phyloP scores from a whole-genome alignment of 129 eudicot genomes.

The Heracleum sosnowskyi region DNA sequence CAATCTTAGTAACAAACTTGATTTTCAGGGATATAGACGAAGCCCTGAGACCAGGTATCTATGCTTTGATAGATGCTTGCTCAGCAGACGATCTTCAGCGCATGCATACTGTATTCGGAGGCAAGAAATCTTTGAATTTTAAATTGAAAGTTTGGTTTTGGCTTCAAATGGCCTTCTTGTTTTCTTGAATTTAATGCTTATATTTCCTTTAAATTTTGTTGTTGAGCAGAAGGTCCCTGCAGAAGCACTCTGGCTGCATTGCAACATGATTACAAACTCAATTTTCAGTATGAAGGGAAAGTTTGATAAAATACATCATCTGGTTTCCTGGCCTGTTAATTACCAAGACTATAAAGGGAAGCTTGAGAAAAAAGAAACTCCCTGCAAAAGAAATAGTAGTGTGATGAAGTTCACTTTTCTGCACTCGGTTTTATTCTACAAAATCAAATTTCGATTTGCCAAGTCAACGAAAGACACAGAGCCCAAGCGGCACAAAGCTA shows the following conservation, averaged over 20 bases:
- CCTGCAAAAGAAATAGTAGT: not conserved
- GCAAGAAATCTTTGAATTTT: constrained; percentile 27
- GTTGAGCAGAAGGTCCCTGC: constrained; percentile 83
- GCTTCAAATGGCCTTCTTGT: not conserved
- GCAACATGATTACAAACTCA: constrained; percentile 67
- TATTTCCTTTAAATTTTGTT: not conserved
- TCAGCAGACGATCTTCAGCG: constrained; percentile 81
- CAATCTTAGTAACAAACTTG: not conserved
- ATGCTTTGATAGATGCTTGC: constrained; percentile 81
- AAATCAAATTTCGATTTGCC: not conserved
- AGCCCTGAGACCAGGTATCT: constrained; percentile 86
- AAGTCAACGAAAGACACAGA: not conserved
- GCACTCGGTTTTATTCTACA: not conserved
- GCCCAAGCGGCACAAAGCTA: not conserved
- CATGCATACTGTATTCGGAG: constrained; percentile 87
- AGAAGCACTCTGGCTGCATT: constrained; percentile 70
- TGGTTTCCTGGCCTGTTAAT: not conserved
- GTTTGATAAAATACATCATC: constrained; percentile 29
- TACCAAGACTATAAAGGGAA: not conserved
- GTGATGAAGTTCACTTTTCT: not conserved
- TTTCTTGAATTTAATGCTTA: not conserved
- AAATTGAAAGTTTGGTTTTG: not conserved
- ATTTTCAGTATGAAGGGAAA: constrained; percentile 87
- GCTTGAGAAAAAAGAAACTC: not conserved
- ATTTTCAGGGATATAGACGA: constrained; percentile 82